Conservation (phyloP, 2,329 filamentous ascomycete species). For the Cladophialophora carrionii region DNA sequence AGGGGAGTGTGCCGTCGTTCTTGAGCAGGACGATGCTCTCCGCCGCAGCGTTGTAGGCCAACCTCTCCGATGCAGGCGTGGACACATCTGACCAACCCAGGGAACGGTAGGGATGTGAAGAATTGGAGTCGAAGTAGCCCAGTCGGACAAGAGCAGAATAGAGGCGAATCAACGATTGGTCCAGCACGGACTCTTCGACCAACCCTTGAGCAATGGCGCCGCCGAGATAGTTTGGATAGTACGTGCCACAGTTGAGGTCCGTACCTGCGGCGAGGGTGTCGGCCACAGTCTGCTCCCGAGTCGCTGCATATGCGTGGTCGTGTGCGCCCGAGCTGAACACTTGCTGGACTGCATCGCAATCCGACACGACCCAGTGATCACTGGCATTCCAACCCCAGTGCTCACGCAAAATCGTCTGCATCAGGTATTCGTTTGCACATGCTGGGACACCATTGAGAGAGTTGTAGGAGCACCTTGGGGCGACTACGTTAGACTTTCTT, state of each 20-base stretch:
- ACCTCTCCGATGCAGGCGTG: slow-evolving; percentile 55
- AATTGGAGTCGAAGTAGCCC: slow-evolving; percentile 56
- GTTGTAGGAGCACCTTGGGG: slow-evolving; percentile 56
- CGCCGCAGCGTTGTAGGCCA: slow-evolving; percentile 59
- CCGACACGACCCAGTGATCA: slow-evolving; percentile 66
- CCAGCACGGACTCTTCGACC: slow-evolving; percentile 52
- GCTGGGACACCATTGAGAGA: slow-evolving; percentile 67
- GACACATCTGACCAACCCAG: slow-evolving; percentile 61
- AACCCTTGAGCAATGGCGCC: slow-evolving; percentile 49
- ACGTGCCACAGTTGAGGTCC: slow-evolving; percentile 57
- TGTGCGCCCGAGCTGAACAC: slow-evolving; percentile 48
- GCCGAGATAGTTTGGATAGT: slow-evolving; percentile 51
- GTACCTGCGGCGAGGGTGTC: slow-evolving; percentile 56
- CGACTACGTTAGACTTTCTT: not conserved
- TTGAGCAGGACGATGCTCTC: slow-evolving; percentile 56
- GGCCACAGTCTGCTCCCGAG: slow-evolving; percentile 48
- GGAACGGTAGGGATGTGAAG: slow-evolving; percentile 52
- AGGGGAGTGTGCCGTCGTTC: slow-evolving; percentile 55
- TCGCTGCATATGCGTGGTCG: slow-evolving; percentile 47
- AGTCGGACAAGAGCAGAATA: slow-evolving; percentile 55
- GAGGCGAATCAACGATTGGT: slow-evolving; percentile 52
- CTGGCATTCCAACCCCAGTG: slow-evolving; percentile 66
- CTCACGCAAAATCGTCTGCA: slow-evolving; percentile 65
- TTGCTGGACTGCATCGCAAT: slow-evolving; percentile 66
- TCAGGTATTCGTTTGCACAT: slow-evolving; percentile 64